These are phyloP conservation scores for Ceratocystis harringtonii DNA, from an alignment of 2,329 filamentous ascomycete genomes.

Conservation along the genomic window DNA sequence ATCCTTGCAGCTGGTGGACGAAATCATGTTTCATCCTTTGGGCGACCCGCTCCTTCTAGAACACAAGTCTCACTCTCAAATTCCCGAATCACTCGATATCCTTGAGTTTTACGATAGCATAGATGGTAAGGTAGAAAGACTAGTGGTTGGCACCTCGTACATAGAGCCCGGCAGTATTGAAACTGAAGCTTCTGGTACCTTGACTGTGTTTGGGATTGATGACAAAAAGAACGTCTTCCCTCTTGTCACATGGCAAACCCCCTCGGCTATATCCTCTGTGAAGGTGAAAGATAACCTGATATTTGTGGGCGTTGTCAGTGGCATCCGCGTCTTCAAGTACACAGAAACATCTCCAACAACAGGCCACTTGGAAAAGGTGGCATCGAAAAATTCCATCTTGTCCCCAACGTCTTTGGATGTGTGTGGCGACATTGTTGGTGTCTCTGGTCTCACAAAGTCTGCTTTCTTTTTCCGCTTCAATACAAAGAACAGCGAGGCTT, in stretches of 20 bases:
- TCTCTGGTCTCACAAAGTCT: conserved; percentile 91
- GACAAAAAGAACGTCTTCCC: conserved; percentile 57
- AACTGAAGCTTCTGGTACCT: conserved; percentile 10
- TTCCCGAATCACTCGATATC: conserved; percentile 73
- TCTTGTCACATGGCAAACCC: conserved; percentile 53
- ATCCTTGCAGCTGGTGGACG: conserved; percentile 79
- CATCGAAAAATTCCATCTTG: conserved; percentile 66
- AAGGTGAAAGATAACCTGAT: conserved; percentile 61
- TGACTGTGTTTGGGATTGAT: conserved; percentile 66
- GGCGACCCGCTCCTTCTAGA: conserved; percentile 51
- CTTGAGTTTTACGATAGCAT: conserved; percentile 49
- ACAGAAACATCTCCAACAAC: conserved; percentile 39
- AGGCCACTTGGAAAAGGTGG: conserved; percentile 51
- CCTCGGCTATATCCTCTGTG: conserved; percentile 67
- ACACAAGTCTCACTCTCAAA: conserved; percentile 38
- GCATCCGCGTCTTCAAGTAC: conserved; percentile 48
- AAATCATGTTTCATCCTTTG: conserved; percentile 68
- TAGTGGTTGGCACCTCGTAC: conserved; percentile 66
- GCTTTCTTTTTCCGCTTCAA: conserved; percentile 62
- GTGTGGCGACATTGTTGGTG: conserved; percentile 58
- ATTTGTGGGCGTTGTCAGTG: conserved; percentile 80
- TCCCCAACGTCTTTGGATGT: conserved; percentile 71
- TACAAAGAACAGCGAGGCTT: conserved; percentile 52
- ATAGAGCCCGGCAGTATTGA: conserved; percentile 28
- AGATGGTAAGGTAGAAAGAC: conserved; percentile 53